Conservation (phyloP, 2,329 filamentous ascomycete genomes). For the Aspergillus sp. region DNA sequence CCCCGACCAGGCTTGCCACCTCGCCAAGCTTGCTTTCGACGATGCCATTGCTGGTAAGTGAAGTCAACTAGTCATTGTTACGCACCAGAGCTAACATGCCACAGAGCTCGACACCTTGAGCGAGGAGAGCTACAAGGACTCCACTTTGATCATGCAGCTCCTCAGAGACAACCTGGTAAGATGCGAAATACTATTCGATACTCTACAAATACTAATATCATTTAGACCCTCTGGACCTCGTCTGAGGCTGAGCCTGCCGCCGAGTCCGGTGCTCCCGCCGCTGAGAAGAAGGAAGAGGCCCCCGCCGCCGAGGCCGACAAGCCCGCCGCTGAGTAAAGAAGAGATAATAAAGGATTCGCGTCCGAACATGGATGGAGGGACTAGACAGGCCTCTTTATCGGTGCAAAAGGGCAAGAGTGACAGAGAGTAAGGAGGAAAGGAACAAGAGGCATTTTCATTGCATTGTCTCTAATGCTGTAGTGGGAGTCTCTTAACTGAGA, state of each 20-base stretch:
- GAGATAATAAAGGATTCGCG: conserved; percentile 30
- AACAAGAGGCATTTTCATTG: conserved; percentile 2
- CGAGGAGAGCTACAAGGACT: conserved; percentile 99
- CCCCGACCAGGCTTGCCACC: conserved; percentile 94
- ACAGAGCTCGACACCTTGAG: conserved; percentile 91
- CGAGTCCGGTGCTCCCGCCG: conserved; percentile 39
- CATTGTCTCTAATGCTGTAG: conserved; percentile 1
- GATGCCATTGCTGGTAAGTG: conserved; percentile 82
- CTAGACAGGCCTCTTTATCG: conserved; percentile 5
- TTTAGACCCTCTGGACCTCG: conserved; percentile 95
- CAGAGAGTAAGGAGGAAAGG: conserved; percentile 4
- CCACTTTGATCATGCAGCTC: conserved; percentile 97
- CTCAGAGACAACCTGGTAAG: conserved; percentile 91
- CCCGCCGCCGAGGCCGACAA: conserved; percentile 38
- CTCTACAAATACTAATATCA: conserved; percentile 19
- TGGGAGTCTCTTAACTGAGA: conserved; percentile 1
- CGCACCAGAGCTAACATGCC: neutral
- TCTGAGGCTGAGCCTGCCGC: conserved; percentile 87
- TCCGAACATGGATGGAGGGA: conserved; percentile 12
- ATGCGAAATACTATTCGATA: conserved; percentile 7
- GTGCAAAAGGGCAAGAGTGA: conserved; percentile 1
- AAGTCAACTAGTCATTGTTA: neutral
- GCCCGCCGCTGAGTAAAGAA: conserved; percentile 40
- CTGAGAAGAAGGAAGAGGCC: conserved; percentile 41
- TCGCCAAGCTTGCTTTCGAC: conserved; percentile 93